These are phyloP conservation scores for Cylindrotheca fusiformis DNA, from an alignment of 108 stramenopile genomes.

Conservation along the genomic window DNA sequence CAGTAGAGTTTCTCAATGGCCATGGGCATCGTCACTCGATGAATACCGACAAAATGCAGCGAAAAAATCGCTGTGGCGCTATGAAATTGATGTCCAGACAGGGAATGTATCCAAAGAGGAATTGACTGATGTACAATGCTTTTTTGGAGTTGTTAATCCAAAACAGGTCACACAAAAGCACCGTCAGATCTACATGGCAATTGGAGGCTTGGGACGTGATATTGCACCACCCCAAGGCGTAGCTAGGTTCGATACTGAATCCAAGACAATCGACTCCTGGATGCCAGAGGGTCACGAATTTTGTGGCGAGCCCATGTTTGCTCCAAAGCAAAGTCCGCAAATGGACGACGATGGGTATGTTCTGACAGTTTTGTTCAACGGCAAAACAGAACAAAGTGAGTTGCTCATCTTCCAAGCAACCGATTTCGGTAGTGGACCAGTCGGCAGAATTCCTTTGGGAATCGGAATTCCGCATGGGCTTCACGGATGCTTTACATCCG, in stretches of 20 bases:
- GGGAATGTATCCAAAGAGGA: slow-evolving; percentile 55
- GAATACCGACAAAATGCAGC: slow-evolving; percentile 49
- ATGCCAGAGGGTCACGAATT: slow-evolving; percentile 72
- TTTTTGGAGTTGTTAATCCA: slow-evolving; percentile 74
- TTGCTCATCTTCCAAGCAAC: slow-evolving; percentile 60
- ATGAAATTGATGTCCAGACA: slow-evolving; percentile 43
- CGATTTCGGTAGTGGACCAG: slow-evolving; percentile 56
- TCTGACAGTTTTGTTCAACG: slow-evolving; percentile 64
- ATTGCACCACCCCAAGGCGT: slow-evolving; percentile 82
- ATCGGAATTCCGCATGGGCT: slow-evolving; percentile 78
- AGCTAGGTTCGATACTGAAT: slow-evolving; percentile 56
- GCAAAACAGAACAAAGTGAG: slow-evolving; percentile 56
- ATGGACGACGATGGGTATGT: slow-evolving; percentile 73
- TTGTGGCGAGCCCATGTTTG: slow-evolving; percentile 89
- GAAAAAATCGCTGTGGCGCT: slow-evolving; percentile 69
- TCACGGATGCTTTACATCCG: slow-evolving; percentile 68
- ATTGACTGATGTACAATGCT: slow-evolving; percentile 57
- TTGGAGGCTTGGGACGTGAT: slow-evolving; percentile 52
- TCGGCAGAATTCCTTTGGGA: slow-evolving; percentile 68
- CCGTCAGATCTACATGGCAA: slow-evolving; percentile 63
- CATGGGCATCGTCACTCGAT: slow-evolving; percentile 59
- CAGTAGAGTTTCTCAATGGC: slow-evolving; percentile 34
- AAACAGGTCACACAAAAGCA: slow-evolving; percentile 55
- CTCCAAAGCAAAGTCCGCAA: slow-evolving; percentile 25
- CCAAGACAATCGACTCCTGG: slow-evolving; percentile 54